Base-by-base conservation (phyloP, 768 basidiomycete genomes). In the Mycena leptocephala region DNA sequence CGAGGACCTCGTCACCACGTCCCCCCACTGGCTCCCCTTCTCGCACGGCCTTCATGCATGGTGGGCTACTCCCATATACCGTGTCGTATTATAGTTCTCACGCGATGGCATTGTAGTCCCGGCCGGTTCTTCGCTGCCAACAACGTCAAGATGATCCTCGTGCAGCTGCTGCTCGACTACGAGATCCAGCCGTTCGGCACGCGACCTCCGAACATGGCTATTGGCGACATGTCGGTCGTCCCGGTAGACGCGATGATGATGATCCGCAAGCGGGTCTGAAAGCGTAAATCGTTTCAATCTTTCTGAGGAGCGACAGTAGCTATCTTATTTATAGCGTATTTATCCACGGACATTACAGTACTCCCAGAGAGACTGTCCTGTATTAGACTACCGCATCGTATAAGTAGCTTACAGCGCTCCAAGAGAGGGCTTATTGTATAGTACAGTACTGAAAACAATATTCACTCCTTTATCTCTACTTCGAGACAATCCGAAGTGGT, bases 1-100 rank as follows among this genome's bases (percentile, higher is more conserved):
- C 35, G 74, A 59, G 51, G 74, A 76, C 59, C 69, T 76, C 20
- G 56, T 72, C 46, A 71, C 65, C 5, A 76, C 74, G n/a, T 76
- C 74, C 22, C 51, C 32, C 32, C 70, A 76, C 24, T 76, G 33
- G 22, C 55, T 76, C 2, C 74, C 62, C n/a, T 76, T 76, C 69
- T 59, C 53, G 8, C 74, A 76, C 33, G 74, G 74, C 16, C 2
- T 75, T 22, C 68, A 75, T 51, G 56, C 74, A 26, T 75, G 74
- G 74, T 70, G 16, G 11, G 74, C n/a, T 20, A 59, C 59, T 58
- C 66, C 22, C n/a, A n/a, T n/a, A n/a, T n/a, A n/a, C n/a, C n/a
- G n/a, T 48, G 8, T 10, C 26, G 26, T n/a, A 13, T 35, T 18
- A 59, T 8, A 9, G 24, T 28, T 61, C 16, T 22, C n/a, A n/a